Conservation (phyloP, 305 asterid genomes). For the Solanum hybrid region DNA sequence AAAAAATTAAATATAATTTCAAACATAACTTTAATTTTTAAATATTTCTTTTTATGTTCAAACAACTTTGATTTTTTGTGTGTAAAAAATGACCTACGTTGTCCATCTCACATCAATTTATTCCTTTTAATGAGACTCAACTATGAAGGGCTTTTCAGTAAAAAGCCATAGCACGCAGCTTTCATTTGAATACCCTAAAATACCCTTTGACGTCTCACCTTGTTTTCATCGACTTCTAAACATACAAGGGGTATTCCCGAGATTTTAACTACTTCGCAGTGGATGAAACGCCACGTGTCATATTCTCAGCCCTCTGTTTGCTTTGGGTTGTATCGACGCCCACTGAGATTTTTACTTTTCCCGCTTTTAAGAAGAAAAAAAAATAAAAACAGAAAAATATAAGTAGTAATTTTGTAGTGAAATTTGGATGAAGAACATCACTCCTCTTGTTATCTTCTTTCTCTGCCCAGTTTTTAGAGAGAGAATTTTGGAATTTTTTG, state of each 20-base stretch:
- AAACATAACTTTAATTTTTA: not conserved
- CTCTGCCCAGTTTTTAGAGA: constrained; percentile 20
- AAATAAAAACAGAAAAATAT: not conserved
- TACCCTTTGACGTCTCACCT: constrained; percentile 1
- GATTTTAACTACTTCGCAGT: not conserved
- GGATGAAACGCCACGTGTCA: constrained; percentile 28
- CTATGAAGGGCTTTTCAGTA: constrained; percentile 4
- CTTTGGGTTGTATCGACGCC: not conserved
- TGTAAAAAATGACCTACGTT: not conserved
- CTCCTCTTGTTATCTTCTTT: constrained; percentile 13
- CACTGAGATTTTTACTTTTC: constrained; percentile 8
- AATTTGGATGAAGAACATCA: constrained; percentile 16
- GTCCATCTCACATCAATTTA: not conserved
- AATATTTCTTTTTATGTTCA: not conserved
- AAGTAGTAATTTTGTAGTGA: constrained; percentile 5
- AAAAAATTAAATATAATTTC: not conserved
- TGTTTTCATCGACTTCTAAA: not conserved
- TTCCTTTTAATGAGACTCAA: not conserved
- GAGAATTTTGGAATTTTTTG: constrained; percentile 1
- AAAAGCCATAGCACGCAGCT: not conserved
- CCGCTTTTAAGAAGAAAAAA: constrained; percentile 24
- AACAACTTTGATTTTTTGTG: not conserved
- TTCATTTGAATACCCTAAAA: not conserved
- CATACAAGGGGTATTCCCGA: constrained; percentile 10
- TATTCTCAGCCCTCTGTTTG: constrained; percentile 22